Evolutionary conservation across 352 stramenopile species (phyloP), one percentile per base, ranked within the genome.

Genomic region (Phytopythium vexans): DNA sequence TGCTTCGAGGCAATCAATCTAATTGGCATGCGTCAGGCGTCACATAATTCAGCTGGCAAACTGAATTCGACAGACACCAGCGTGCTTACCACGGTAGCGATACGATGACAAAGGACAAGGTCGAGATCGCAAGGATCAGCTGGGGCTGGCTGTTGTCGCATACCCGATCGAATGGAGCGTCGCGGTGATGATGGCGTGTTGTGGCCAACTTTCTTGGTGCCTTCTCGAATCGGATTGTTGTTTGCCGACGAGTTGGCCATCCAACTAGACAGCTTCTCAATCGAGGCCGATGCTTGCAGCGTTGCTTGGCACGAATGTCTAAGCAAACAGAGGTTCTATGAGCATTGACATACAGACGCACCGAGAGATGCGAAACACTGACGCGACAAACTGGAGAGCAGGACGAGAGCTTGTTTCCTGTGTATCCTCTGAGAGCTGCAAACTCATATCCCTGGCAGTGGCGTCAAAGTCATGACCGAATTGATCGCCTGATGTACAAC

Each of bases 231-330:
- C 8, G 10, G 15, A 58, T 15, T 27, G 21, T 27, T 27, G 21
- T 27, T 27, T 27, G 21, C 21, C 21, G 21, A 27, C 21, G 21
- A 27, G 9, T 21, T 50, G 16, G 52, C 44, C 2, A 68, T 59
- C 40, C 45, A 65, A 38, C 53, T 57, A 15, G 63, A 49, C 34
- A 68, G 58, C 27, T 56, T 52, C 9, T 52, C 21, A 2, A 64
- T 8, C 10, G 62, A 51, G 2, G 40, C 15, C n/a, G 56, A 72
- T 7, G 59, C 58, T 41, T 55, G 45, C 10, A 69, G 8, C 3
- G 72, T 79, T 35, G 63, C 69, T 21, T 55, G 54, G 31, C 72
- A 75, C 4, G 72, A 75, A 33, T 74, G 53, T 21, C 72, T 79
- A 51, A 16, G 5, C 8, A 9, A 39, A 36, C 14, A 52, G 16